Conservation (phyloP, 805 yeast species). For the Saturnispora ahearnii region DNA sequence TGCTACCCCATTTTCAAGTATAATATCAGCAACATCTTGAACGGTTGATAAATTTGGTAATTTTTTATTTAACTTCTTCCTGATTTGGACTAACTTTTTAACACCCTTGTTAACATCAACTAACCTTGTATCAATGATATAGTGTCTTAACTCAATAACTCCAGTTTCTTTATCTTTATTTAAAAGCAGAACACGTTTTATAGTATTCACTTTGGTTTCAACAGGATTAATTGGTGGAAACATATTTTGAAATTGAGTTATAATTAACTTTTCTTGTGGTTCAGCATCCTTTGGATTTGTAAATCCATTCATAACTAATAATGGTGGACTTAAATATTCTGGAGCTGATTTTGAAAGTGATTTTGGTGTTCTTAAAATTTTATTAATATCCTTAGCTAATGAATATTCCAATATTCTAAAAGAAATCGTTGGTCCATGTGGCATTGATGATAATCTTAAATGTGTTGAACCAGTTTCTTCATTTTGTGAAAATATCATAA, state of each 20-base stretch:
- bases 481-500: constrained; percentile 79
- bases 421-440: constrained; percentile 89
- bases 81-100: constrained; percentile 57
- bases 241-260: constrained; percentile 90
- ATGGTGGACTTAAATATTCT: constrained; percentile 72
- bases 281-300: constrained; percentile 53
- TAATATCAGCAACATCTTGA: constrained; percentile 71
- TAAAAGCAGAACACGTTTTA: constrained; percentile 78
- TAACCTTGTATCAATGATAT: constrained; percentile 74
- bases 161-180: constrained; percentile 65
- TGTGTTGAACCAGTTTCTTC: constrained; percentile 71
- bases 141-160: constrained; percentile 79
- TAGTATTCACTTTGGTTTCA: constrained; percentile 58
- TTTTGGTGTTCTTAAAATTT: constrained; percentile 67
- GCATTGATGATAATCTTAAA: constrained; percentile 75
- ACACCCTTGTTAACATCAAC: constrained; percentile 71
- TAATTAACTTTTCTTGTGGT: constrained; percentile 68
- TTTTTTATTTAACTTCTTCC: constrained; percentile 47
- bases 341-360: constrained; percentile 55
- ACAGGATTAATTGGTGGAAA: constrained; percentile 93
- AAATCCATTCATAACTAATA: constrained; percentile 90
- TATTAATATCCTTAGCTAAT: constrained; percentile 69
- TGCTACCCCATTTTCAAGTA: constrained; percentile 68
- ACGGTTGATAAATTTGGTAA: constrained; percentile 64
- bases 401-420: constrained; percentile 74